These are phyloP conservation scores for Balakata baccata DNA, from an alignment of 345 rosid genomes.

Conservation along the genomic window DNA sequence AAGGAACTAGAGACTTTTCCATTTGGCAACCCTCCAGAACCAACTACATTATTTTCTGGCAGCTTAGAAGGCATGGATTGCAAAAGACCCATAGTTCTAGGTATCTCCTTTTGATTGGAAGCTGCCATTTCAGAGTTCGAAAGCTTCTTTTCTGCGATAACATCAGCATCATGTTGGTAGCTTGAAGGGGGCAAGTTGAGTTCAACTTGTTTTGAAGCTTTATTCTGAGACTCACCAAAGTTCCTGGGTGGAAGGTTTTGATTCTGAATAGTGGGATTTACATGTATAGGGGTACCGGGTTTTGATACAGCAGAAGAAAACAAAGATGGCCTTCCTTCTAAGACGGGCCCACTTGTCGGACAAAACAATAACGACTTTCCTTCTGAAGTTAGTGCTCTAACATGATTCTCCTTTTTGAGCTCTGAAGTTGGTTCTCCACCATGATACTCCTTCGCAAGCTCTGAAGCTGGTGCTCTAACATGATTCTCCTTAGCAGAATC, in stretches of 20 bases:
- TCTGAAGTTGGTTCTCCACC: constrained; percentile 23
- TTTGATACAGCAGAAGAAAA: constrained; percentile 37
- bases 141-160: constrained; percentile 39
- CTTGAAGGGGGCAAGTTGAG: constrained; percentile 66
- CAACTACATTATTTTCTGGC: constrained; percentile 35
- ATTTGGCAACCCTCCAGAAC: constrained; percentile 45
- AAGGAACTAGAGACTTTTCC: constrained; percentile 38
- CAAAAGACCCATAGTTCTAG: constrained; percentile 37
- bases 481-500: constrained; percentile 39
- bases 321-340: constrained; percentile 40
- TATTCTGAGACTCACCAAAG: constrained; percentile 40
- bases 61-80: constrained; percentile 44
- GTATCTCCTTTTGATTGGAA: constrained; percentile 35
- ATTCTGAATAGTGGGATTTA: constrained; percentile 32
- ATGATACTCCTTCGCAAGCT: constrained; percentile 31
- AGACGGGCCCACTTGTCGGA: constrained; percentile 31
- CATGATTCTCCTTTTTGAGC: constrained; percentile 34
- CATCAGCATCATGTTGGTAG: constrained; percentile 40
- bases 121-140: constrained; percentile 35
- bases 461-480: constrained; percentile 28
- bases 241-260: constrained; percentile 39
- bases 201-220: constrained; percentile 67
- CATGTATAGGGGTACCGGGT: constrained; percentile 21
- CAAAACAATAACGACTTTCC: constrained; percentile 37
- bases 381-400: constrained; percentile 31